phyloP scores from a whole-genome alignment of 805 yeast species.

The Candida glaebosa region DNA sequence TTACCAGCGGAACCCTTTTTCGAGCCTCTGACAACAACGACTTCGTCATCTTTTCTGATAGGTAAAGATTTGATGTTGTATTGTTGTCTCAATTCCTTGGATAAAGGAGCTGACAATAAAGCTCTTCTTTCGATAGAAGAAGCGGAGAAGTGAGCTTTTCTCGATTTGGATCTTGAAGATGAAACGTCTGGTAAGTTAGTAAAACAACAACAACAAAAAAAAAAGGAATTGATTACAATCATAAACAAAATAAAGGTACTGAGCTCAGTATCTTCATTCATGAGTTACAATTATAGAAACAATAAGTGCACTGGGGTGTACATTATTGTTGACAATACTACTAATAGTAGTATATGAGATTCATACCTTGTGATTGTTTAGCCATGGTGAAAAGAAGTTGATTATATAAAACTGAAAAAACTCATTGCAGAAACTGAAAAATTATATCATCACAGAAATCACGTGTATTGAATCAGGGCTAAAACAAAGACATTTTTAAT shows the following conservation, averaged over 20 bases:
- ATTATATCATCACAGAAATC: conserved; percentile 11
- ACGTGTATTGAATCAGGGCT: background rate
- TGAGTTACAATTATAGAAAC: conserved; percentile 4
- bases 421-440: conserved; percentile 8
- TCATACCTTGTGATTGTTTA: conserved; percentile 60
- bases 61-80: conserved; percentile 95
- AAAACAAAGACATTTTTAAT: no score
- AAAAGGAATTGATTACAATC: no score
- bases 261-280: conserved; percentile 1
- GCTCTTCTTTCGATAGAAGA: conserved; percentile 94
- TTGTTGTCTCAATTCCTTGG: conserved; percentile 97
- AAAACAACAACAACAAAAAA: conserved; percentile 9
- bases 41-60: conserved; percentile 97
- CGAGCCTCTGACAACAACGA: conserved; percentile 95
- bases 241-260: conserved; percentile 2
- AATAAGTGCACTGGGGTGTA: conserved; percentile 2
- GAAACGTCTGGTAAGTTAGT: conserved; percentile 80
- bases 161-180: conserved; percentile 97
- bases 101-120: conserved; percentile 96
- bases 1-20: conserved; percentile 99
- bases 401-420: conserved; percentile 5
- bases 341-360: background rate
- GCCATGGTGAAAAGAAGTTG: conserved; percentile 42
- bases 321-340: conserved; percentile 5
- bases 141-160: conserved; percentile 99